These are phyloP conservation scores for Saccharomyces paradoxus DNA, from an alignment of 805 yeast genomes.

Conservation along the genomic window DNA sequence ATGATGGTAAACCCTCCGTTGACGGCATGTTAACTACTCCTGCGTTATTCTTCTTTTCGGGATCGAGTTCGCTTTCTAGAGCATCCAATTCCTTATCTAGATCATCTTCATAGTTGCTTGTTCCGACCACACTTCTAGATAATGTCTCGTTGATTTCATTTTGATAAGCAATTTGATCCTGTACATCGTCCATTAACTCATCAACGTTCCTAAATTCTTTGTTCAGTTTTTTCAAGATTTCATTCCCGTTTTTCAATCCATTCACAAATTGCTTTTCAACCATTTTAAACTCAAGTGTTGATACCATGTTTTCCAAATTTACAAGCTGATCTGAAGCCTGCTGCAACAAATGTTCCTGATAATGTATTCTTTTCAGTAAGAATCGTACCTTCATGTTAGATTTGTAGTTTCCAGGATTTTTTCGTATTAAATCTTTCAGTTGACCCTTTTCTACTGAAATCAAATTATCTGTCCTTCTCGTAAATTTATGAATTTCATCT, in stretches of 20 bases:
- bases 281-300: conserved; percentile 78
- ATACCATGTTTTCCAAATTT: conserved; percentile 68
- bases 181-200: conserved; percentile 70
- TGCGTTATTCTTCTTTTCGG: conserved; percentile 20
- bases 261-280: conserved; percentile 77
- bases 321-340: conserved; percentile 73
- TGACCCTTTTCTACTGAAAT: conserved; percentile 48
- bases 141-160: conserved; percentile 57
- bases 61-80: conserved; percentile 42
- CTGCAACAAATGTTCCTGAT: conserved; percentile 63
- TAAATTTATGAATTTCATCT: conserved; percentile 70
- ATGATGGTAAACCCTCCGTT: conserved; percentile 23
- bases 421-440: conserved; percentile 26
- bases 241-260: conserved; percentile 76
- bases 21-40: conserved; percentile 21
- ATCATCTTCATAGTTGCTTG: conserved; percentile 41
- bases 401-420: conserved; percentile 40
- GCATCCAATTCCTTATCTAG: conserved; percentile 55
- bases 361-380: conserved; percentile 68
- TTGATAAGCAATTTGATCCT: conserved; percentile 74
- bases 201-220: conserved; percentile 77
- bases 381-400: conserved; percentile 49
- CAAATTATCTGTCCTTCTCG: conserved; percentile 44
- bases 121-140: conserved; percentile 29
- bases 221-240: conserved; percentile 66